Evolutionary conservation across 768 basidiomycete species (phyloP).

Genomic region (Cubamyces sp.): DNA sequence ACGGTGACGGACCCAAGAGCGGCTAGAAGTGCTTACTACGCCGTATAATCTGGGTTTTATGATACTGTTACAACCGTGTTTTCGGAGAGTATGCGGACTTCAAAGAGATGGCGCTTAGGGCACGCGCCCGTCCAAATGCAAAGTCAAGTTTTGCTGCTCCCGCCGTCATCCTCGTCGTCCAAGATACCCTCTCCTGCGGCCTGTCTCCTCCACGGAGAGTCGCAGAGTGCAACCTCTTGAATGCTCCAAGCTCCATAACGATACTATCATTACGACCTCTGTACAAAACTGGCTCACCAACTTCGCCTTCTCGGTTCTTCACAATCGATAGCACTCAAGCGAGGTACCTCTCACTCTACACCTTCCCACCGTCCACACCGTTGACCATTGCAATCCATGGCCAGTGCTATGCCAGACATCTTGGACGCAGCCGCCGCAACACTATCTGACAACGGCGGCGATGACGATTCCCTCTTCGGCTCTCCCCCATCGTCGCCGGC

Average conservation of each 20-base stretch:
- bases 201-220: not conserved
- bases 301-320: not conserved
- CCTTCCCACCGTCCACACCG: not conserved
- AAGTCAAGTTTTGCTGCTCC: constrained; percentile 16
- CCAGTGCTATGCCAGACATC: constrained; percentile 31
- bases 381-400: not conserved
- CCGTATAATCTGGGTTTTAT: no score
- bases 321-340: constrained; percentile 26
- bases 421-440: constrained; percentile 7
- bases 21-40: not conserved
- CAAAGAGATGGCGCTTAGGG: not conserved
- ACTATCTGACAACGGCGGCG: constrained; percentile 35
- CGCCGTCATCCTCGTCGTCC: constrained; percentile 2
- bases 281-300: constrained; percentile 20
- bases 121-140: not conserved
- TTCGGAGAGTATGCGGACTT: not conserved
- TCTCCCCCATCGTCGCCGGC: constrained; percentile 71
- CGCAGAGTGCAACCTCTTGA: not conserved
- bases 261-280: no score
- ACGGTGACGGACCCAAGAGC: not conserved
- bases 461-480: constrained; percentile 80
- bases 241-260: no score
- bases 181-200: constrained; percentile 3
- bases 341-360: constrained; percentile 14
- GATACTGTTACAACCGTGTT: no score